Percentiles rank a stretch among this genome's conserved stretches.
phyloP scores from a whole-genome alignment of 192 early-diverging fungal species.

The Backusella westeae region DNA sequence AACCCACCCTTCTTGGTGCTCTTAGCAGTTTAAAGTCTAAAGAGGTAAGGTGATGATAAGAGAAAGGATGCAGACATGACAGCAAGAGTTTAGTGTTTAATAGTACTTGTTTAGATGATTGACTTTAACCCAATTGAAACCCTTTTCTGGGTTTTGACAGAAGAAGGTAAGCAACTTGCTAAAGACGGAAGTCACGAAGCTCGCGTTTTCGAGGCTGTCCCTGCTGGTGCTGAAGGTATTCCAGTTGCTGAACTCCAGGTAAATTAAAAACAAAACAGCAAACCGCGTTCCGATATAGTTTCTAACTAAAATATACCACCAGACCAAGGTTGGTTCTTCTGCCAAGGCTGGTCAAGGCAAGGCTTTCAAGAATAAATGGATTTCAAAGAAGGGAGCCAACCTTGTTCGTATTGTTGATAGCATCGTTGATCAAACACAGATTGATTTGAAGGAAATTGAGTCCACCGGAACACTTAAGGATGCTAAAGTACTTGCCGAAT shows the following conservation, averaged over 20 bases:
- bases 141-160: slow-evolving; percentile 81
- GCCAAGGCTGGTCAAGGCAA: slow-evolving; percentile 93
- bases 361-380: slow-evolving; percentile 98
- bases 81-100: background rate
- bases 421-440: slow-evolving; percentile 83
- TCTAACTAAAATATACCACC: background rate
- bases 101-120: slow-evolving; percentile 62
- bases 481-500: slow-evolving; percentile 67
- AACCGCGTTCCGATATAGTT: background rate
- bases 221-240: slow-evolving; percentile 77
- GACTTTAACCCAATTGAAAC: slow-evolving; percentile 72
- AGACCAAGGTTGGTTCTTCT: slow-evolving; percentile 61
- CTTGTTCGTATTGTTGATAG: slow-evolving; percentile 75
- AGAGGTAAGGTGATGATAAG: slow-evolving; percentile 58
- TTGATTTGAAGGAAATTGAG: slow-evolving; percentile 69
- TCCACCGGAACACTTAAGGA: slow-evolving; percentile 59
- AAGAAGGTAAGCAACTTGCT: slow-evolving; percentile 86
- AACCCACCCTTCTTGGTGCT: slow-evolving; percentile 72
- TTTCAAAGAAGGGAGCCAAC: slow-evolving; percentile 75
- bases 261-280: slow-evolving; percentile 10
- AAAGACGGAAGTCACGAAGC: slow-evolving; percentile 91
- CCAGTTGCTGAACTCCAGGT: slow-evolving; percentile 83
- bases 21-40: slow-evolving; percentile 82
- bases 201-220: slow-evolving; percentile 85
- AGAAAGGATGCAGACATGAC: background rate